A percentile compares a stretch with the other conserved stretches of the same genome.
Conservation (phyloP, 345 rosid genomes). For the Dipteronia dyeriana region DNA sequence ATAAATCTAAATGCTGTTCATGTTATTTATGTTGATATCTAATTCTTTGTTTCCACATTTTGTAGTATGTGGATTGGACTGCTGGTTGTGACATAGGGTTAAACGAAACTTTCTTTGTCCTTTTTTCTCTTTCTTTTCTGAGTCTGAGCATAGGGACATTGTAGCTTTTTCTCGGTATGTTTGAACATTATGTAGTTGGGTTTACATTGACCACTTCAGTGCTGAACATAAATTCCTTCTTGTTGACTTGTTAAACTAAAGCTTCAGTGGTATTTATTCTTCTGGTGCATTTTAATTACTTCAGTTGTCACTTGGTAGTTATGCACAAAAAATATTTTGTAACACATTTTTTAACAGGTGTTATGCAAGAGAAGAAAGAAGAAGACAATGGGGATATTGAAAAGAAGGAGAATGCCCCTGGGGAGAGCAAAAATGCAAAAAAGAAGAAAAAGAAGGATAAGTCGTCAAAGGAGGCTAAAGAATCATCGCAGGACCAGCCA, state of each 20-base stretch:
- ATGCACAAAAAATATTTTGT: slow-evolving; percentile 2
- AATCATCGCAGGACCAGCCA: slow-evolving; percentile 42
- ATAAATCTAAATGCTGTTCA: background rate
- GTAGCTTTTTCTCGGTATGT: background rate
- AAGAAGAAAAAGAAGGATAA: slow-evolving; percentile 84
- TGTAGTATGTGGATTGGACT: background rate
- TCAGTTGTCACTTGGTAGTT: background rate
- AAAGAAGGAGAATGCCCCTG: slow-evolving; percentile 58
- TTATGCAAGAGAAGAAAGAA: slow-evolving; percentile 33
- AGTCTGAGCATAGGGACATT: background rate
- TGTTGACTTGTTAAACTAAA: background rate
- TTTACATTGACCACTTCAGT: background rate
- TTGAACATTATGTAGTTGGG: background rate
- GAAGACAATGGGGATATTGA: slow-evolving; percentile 45
- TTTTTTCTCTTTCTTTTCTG: background rate
- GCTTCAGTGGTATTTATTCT: background rate
- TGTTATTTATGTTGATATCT: background rate
- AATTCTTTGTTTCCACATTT: background rate
- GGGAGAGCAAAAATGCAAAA: slow-evolving; percentile 62
- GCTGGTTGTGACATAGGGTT: background rate
- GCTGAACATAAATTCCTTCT: background rate
- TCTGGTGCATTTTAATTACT: background rate
- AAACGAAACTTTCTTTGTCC: background rate
- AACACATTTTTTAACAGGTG: slow-evolving; percentile 32
- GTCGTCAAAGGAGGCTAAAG: slow-evolving; percentile 56